Evolutionary conservation across 1,139 yeast genomes (phyloP).

Genomic region (Scheffersomyces titani): DNA sequence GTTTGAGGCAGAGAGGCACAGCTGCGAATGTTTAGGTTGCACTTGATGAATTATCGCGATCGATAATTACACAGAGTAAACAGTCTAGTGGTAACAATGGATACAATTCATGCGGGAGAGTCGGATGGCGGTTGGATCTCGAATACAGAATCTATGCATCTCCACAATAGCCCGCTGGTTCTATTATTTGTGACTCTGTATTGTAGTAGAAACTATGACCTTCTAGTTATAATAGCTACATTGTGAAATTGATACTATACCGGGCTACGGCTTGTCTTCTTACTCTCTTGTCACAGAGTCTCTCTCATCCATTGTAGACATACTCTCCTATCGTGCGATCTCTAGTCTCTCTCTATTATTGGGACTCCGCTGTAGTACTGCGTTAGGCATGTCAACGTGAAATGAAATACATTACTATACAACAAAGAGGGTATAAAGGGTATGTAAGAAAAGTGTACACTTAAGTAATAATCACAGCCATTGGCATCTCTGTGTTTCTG

Average conservation of each 20-base stretch:
- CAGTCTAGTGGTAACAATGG: neutral
- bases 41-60: neutral
- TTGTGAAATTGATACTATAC: no score
- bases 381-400: neutral
- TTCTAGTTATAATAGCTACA: no score
- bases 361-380: neutral
- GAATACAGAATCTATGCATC: neutral
- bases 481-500: neutral
- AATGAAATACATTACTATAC: neutral
- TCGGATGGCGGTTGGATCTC: neutral
- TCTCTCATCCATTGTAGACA: neutral
- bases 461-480: neutral
- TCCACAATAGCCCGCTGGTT: neutral
- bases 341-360: neutral
- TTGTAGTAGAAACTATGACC: neutral
- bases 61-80: neutral
- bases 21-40: neutral
- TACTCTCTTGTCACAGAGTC: neutral
- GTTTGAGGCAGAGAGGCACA: neutral
- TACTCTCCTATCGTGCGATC: slow-evolving; percentile 1
- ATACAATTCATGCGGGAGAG: neutral
- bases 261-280: no score
- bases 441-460: neutral
- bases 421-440: neutral
- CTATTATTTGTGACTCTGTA: neutral